A percentile compares a stretch with the other conserved stretches of the same genome.
Conservation (phyloP, 2,329 filamentous ascomycete species). For the Tricladium varicosporioides region DNA sequence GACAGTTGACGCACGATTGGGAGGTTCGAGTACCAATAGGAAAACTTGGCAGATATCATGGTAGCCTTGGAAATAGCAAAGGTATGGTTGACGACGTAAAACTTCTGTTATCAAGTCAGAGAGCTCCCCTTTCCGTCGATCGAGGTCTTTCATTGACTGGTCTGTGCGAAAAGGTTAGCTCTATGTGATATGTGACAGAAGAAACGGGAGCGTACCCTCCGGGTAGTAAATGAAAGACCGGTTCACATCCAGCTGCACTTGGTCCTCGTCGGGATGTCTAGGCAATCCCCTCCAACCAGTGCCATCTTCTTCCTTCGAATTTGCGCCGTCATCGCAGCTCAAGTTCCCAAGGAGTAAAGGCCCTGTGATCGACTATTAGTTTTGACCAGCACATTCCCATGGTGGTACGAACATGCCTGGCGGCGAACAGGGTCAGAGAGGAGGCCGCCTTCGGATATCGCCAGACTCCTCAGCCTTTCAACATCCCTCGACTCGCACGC, state of each 20-base stretch:
- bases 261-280: conserved; percentile 81
- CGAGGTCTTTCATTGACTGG: conserved; percentile 66
- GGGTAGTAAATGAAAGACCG: conserved; percentile 98
- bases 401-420: conserved; percentile 67
- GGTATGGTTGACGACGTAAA: conserved; percentile 74
- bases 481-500: conserved; percentile 61
- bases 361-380: conserved; percentile 47
- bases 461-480: conserved; percentile 53
- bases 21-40: conserved; percentile 73
- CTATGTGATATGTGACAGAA: conserved; percentile 25
- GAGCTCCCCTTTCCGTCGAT: conserved; percentile 70
- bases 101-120: conserved; percentile 78
- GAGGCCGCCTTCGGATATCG: conserved; percentile 64
- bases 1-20: conserved; percentile 60
- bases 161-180: conserved; percentile 46
- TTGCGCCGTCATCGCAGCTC: conserved; percentile 15
- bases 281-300: conserved; percentile 51
- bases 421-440: conserved; percentile 66
- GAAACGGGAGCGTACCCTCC: conserved; percentile 53
- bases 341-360: conserved; percentile 53
- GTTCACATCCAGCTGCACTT: conserved; percentile 89
- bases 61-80: conserved; percentile 97
- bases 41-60: conserved; percentile 98
- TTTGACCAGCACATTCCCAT: conserved; percentile 37
- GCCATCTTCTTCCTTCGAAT: conserved; percentile 23